Percentiles rank a stretch among this genome's conserved stretches.
Evolutionary conservation across 2,329 filamentous ascomycete species (phyloP).

Genomic region (Penicillium hordei): DNA sequence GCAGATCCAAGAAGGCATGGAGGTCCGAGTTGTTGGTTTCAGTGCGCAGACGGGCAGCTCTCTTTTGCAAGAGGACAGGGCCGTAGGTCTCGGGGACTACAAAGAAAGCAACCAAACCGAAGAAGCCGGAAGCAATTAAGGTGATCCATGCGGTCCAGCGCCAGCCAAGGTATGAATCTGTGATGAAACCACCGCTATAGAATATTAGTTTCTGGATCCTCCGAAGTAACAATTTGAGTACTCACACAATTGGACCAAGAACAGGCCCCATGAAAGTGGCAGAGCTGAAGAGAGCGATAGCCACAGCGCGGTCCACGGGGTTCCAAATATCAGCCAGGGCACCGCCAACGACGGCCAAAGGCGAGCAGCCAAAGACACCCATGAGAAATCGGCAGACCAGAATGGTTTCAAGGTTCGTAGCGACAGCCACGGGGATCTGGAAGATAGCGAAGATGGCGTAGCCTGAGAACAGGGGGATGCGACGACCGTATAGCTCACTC

Average conservation of each 20-base stretch:
- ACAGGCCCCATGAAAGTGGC: slow-evolving; percentile 53
- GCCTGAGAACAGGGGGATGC: slow-evolving; percentile 48
- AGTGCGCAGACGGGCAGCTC: slow-evolving; percentile 50
- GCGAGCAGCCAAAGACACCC: slow-evolving; percentile 52
- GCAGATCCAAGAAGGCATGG: slow-evolving; percentile 48
- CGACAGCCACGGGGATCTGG: slow-evolving; percentile 55
- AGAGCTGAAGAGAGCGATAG: slow-evolving; percentile 46
- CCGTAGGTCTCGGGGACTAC: slow-evolving; percentile 54
- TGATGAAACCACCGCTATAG: slow-evolving; percentile 49
- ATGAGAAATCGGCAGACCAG: slow-evolving; percentile 55
- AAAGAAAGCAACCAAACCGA: slow-evolving; percentile 46
- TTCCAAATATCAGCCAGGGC: slow-evolving; percentile 52
- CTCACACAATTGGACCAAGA: slow-evolving; percentile 48
- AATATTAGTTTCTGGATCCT: neutral
- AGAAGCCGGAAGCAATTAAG: slow-evolving; percentile 47
- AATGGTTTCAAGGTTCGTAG: slow-evolving; percentile 53
- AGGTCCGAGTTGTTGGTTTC: slow-evolving; percentile 51
- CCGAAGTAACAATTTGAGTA: too few relatives aligned
- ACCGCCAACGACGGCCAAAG: slow-evolving; percentile 54
- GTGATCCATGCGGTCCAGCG: slow-evolving; percentile 60
- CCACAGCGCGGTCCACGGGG: slow-evolving; percentile 49
- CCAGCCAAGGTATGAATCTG: slow-evolving; percentile 54
- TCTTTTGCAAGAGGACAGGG: slow-evolving; percentile 49
- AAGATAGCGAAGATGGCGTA: slow-evolving; percentile 52
- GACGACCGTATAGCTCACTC: slow-evolving; percentile 52